These are phyloP conservation scores for Coniochaeta sp. DNA, from an alignment of 2,329 filamentous ascomycete species.

Conservation along the genomic window DNA sequence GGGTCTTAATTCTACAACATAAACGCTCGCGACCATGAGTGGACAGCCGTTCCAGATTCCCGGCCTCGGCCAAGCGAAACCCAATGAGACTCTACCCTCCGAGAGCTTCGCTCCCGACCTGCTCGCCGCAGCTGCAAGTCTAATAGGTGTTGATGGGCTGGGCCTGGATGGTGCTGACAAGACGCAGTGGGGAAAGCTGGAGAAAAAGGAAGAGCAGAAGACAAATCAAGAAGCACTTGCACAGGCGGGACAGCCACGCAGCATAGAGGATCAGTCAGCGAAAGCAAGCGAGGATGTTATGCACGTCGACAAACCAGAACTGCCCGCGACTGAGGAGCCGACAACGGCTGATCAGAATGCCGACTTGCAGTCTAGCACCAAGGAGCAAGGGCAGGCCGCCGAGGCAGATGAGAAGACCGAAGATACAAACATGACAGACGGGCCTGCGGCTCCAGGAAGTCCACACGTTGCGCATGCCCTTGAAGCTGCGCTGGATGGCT, in stretches of 20 bases:
- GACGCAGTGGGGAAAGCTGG: not conserved
- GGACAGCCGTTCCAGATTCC: constrained; percentile 16
- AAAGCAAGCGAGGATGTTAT: not conserved
- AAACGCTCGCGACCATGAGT: not conserved
- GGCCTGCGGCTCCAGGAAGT: constrained; percentile 13
- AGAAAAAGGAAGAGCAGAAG: not conserved
- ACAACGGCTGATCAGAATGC: not conserved
- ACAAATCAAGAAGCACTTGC: not conserved
- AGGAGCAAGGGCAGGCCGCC: not conserved
- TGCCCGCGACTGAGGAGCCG: not conserved
- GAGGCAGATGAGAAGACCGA: not conserved
- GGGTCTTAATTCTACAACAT: not conserved
- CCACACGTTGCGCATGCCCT: constrained; percentile 34
- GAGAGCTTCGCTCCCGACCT: constrained; percentile 14
- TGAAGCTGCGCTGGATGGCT: constrained; percentile 34
- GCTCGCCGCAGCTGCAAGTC: constrained; percentile 11
- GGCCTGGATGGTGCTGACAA: not conserved
- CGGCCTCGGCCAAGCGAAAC: constrained; percentile 19
- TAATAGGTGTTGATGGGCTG: constrained; percentile 5
- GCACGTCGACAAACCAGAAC: not conserved
- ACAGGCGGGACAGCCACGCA: not conserved
- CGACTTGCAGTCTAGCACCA: not conserved
- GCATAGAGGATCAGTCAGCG: not conserved
- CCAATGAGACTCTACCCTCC: constrained; percentile 12
- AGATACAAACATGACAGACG: constrained; percentile 1